Evolutionary conservation across 352 stramenopile species (phyloP).

Genomic region (Pythium brassicae): DNA sequence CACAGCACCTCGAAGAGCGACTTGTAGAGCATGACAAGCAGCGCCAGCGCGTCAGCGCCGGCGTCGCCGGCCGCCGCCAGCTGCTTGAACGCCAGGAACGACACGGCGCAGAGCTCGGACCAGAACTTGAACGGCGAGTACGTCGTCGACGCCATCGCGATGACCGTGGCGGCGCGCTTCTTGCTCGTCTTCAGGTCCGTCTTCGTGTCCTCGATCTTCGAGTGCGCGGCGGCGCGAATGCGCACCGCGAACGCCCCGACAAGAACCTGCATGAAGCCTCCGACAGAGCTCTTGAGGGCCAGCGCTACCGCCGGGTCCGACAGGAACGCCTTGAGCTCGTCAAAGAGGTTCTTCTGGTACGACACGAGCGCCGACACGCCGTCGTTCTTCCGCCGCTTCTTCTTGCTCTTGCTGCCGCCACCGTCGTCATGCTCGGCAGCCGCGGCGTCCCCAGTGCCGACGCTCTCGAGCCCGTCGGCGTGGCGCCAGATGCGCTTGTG

Average conservation of each 20-base stretch:
- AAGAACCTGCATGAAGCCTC: slow-evolving; percentile 60
- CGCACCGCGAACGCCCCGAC: slow-evolving; percentile 48
- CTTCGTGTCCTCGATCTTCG: slow-evolving; percentile 73
- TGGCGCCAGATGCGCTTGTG: slow-evolving; percentile 28
- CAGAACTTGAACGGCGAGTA: slow-evolving; percentile 87
- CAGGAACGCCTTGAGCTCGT: slow-evolving; percentile 59
- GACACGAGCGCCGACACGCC: slow-evolving; percentile 40
- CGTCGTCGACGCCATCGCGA: slow-evolving; percentile 63
- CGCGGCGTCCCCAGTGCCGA: background rate
- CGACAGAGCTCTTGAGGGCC: slow-evolving; percentile 43
- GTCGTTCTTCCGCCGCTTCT: slow-evolving; percentile 45
- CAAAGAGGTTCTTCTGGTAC: slow-evolving; percentile 79
- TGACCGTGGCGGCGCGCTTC: slow-evolving; percentile 71
- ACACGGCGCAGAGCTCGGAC: slow-evolving; percentile 72
- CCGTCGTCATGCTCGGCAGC: background rate
- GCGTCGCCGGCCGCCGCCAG: background rate
- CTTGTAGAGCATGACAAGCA: slow-evolving; percentile 50
- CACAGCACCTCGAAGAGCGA: slow-evolving; percentile 64
- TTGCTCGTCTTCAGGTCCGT: slow-evolving; percentile 67
- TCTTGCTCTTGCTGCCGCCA: slow-evolving; percentile 20
- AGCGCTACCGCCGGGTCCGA: slow-evolving; percentile 24
- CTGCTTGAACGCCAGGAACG: slow-evolving; percentile 36
- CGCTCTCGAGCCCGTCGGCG: background rate
- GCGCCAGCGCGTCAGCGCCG: slow-evolving; percentile 14
- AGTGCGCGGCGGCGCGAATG: slow-evolving; percentile 53